These are phyloP conservation scores for Colletotrichum sp. DNA, from an alignment of 2,329 filamentous ascomycete genomes.

Conservation along the genomic window DNA sequence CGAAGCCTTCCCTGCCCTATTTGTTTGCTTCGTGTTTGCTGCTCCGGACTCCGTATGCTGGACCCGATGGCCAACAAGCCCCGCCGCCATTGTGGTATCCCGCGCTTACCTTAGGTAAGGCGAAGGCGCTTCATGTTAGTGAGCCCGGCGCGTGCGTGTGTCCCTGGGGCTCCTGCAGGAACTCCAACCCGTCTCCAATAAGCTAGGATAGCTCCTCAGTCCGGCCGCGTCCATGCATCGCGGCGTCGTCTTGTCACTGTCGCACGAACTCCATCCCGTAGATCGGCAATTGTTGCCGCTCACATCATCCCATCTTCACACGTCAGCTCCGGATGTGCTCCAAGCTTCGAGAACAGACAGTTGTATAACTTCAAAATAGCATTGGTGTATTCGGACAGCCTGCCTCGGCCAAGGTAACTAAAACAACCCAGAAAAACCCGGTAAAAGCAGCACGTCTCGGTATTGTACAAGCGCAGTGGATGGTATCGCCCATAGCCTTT, in stretches of 20 bases:
- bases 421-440: slow-evolving; percentile 23
- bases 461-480: slow-evolving; percentile 26
- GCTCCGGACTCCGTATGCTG: neutral
- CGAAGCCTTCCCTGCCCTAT: neutral
- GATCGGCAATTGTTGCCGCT: slow-evolving; percentile 2
- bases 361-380: slow-evolving; percentile 15
- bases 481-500: slow-evolving; percentile 23
- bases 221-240: neutral
- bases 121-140: neutral
- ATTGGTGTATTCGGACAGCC: slow-evolving; percentile 19
- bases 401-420: slow-evolving; percentile 14
- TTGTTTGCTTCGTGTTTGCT: neutral
- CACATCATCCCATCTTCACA: neutral
- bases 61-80: neutral
- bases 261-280: neutral
- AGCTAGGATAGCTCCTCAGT: neutral
- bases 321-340: neutral
- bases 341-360: neutral
- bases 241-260: neutral
- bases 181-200: neutral
- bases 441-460: slow-evolving; percentile 20
- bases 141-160: neutral
- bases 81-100: neutral
- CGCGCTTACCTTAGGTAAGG: neutral
- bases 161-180: slow-evolving; percentile 1